These are phyloP conservation scores for Rhynchosporium secalis DNA, from an alignment of 2,329 filamentous ascomycete species.

Conservation along the genomic window DNA sequence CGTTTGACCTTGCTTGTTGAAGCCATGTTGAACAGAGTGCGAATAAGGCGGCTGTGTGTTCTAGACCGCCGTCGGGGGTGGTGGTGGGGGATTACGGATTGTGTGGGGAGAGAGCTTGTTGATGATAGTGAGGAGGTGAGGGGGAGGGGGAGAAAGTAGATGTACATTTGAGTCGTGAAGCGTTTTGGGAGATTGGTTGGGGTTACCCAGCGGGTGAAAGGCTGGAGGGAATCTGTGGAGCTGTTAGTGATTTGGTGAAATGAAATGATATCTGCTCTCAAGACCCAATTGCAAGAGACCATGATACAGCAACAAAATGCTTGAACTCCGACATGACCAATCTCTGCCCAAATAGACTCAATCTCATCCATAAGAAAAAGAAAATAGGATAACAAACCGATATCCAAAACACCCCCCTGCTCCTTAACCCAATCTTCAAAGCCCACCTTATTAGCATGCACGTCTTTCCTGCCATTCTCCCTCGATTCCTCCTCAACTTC, in stretches of 20 bases:
- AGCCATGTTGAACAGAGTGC: slow-evolving; percentile 71
- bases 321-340: not conserved
- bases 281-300: too few relatives aligned
- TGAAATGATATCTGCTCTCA: not conserved
- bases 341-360: not conserved
- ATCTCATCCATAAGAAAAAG: not conserved
- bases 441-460: slow-evolving; percentile 65
- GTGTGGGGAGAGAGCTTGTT: slow-evolving; percentile 24
- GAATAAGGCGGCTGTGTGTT: slow-evolving; percentile 75
- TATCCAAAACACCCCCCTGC: slow-evolving; percentile 63
- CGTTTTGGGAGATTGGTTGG: slow-evolving; percentile 70
- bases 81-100: slow-evolving; percentile 47
- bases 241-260: not conserved
- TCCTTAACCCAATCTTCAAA: slow-evolving; percentile 66
- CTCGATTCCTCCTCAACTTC: slow-evolving; percentile 59
- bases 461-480: slow-evolving; percentile 63
- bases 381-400: slow-evolving; percentile 49
- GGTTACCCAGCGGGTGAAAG: slow-evolving; percentile 92
- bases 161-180: slow-evolving; percentile 96
- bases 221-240: slow-evolving; percentile 44
- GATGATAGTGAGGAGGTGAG: slow-evolving; percentile 27
- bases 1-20: slow-evolving; percentile 56
- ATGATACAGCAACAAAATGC: not conserved
- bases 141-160: slow-evolving; percentile 76
- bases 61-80: slow-evolving; percentile 68